A percentile compares a stretch with the other conserved stretches of the same genome.
Conservation (phyloP, 1,284 basidiomycete species). For the Tilletia horrida region DNA sequence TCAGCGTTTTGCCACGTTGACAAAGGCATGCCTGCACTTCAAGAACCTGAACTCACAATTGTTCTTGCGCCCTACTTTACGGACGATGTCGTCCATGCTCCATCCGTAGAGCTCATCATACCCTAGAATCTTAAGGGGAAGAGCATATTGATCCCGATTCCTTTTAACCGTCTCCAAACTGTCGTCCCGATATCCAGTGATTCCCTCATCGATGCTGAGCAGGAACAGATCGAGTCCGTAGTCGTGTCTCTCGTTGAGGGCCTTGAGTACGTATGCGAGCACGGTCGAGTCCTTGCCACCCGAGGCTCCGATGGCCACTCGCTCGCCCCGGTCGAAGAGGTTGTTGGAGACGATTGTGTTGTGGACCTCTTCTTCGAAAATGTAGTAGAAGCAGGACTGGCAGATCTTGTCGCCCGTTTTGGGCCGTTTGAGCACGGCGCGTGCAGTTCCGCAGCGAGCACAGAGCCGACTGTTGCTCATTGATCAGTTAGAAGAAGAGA, state of each 20-base stretch:
- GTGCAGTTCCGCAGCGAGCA: slow-evolving; percentile 69
- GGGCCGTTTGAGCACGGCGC: slow-evolving; percentile 86
- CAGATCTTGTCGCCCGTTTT: slow-evolving; percentile 98
- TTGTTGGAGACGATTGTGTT: slow-evolving; percentile 71
- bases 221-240: slow-evolving; percentile 89
- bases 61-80: slow-evolving; percentile 90
- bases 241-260: slow-evolving; percentile 85
- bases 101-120: slow-evolving; percentile 97
- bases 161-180: slow-evolving; percentile 97
- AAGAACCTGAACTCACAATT: slow-evolving; percentile 68
- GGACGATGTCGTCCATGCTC: slow-evolving; percentile 98
- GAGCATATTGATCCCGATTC: slow-evolving; percentile 89
- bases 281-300: slow-evolving; percentile 99
- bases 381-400: slow-evolving; percentile 88
- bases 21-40: too few relatives aligned
- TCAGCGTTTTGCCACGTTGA: background rate
- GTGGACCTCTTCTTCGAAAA: slow-evolving; percentile 98
- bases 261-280: slow-evolving; percentile 92
- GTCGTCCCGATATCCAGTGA: slow-evolving; percentile 96
- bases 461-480: slow-evolving; percentile 63
- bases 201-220: slow-evolving; percentile 96
- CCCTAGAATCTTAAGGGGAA: slow-evolving; percentile 91
- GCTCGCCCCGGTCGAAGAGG: slow-evolving; percentile 85
- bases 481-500: too few relatives aligned
- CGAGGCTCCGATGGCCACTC: slow-evolving; percentile 93